Evolutionary conservation across 140 eudicot species (phyloP).

Genomic region (Senecio squalidus): DNA sequence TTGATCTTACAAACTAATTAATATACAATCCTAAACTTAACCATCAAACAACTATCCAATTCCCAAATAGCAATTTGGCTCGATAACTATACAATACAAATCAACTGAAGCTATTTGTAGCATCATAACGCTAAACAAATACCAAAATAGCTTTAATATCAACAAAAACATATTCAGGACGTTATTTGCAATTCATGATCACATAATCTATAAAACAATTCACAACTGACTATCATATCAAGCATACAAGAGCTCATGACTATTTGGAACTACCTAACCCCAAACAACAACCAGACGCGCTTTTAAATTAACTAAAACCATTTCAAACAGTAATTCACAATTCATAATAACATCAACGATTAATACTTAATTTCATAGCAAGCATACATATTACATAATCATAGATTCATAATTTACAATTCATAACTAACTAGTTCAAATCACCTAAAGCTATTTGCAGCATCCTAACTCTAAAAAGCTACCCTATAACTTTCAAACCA

Average conservation of each 20-base stretch:
- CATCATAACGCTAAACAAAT: constrained; percentile 4
- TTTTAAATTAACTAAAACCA: not conserved
- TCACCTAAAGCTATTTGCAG: too few relatives aligned
- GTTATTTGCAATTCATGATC: constrained; percentile 1
- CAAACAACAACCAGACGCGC: not conserved
- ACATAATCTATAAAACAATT: too few relatives aligned
- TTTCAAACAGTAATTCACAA: not conserved
- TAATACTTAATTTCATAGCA: too few relatives aligned
- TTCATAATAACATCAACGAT: constrained; percentile 2
- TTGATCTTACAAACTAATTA: not conserved
- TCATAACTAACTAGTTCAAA: too few relatives aligned
- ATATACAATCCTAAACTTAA: not conserved
- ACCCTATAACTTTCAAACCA: too few relatives aligned
- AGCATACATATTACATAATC: too few relatives aligned
- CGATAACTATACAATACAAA: not conserved
- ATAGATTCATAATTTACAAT: not conserved
- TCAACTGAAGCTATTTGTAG: not conserved
- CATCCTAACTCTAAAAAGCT: too few relatives aligned
- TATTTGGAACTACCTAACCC: not conserved
- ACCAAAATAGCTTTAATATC: not conserved
- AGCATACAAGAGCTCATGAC: not conserved
- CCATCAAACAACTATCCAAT: not conserved
- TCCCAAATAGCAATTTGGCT: not conserved
- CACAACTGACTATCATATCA: not conserved
- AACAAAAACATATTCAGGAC: not conserved